Evolutionary conservation across 805 yeast genomes (phyloP).

Genomic region (Wickerhamomyces chambardii): DNA sequence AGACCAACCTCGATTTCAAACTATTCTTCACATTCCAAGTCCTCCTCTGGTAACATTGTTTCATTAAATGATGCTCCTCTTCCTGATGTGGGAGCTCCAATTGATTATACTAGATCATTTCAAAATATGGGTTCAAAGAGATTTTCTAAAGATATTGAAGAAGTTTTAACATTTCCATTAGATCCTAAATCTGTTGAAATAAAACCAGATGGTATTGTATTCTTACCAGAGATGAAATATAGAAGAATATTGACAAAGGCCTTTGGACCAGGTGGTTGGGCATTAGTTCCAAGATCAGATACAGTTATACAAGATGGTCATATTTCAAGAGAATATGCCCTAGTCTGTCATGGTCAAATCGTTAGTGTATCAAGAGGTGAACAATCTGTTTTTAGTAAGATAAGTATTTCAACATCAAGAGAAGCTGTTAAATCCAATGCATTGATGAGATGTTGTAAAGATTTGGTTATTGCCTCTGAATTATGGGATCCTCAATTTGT

Average conservation of each 20-base stretch:
- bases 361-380: constrained; percentile 94
- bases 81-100: constrained; percentile 4
- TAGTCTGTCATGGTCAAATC: constrained; percentile 79
- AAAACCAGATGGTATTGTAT: constrained; percentile 90
- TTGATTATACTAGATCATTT: constrained; percentile 83
- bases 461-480: constrained; percentile 93
- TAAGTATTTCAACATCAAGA: constrained; percentile 88
- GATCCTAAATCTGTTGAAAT: constrained; percentile 75
- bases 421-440: constrained; percentile 98
- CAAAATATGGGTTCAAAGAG: constrained; percentile 80
- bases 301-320: constrained; percentile 65
- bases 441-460: constrained; percentile 96
- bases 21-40: no score
- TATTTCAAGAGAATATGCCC: constrained; percentile 85
- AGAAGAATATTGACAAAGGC: constrained; percentile 82
- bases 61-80: constrained; percentile 8
- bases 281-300: constrained; percentile 87
- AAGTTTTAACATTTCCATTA: constrained; percentile 54
- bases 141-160: constrained; percentile 52
- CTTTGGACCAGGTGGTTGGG: constrained; percentile 99
- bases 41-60: no score
- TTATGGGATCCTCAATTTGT: constrained; percentile 96
- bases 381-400: constrained; percentile 82
- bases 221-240: constrained; percentile 92
- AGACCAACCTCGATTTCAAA: no score